Conservation (phyloP, 352 stramenopile species). For the Globisporangium spinosum region DNA sequence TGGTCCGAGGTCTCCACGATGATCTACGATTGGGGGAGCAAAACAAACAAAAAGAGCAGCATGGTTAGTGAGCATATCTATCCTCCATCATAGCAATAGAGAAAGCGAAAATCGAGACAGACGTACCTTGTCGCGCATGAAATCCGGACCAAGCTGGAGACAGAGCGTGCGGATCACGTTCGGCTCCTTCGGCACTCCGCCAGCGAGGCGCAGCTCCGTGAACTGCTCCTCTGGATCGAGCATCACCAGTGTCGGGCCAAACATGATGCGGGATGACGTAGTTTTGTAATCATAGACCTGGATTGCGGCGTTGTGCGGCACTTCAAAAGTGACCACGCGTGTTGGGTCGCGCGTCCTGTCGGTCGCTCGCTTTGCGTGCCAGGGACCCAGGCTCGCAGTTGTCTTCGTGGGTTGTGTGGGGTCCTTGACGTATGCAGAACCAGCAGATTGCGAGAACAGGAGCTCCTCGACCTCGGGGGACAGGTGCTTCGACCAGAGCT, state of each 20-base stretch:
- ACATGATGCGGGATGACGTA: conserved; percentile 75
- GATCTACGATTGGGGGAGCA: conserved; percentile 26
- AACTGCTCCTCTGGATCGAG: conserved; percentile 81
- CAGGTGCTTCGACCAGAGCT: conserved; percentile 69
- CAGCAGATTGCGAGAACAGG: conserved; percentile 45
- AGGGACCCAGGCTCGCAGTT: neutral
- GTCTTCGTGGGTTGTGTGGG: conserved; percentile 26
- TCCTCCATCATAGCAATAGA: neutral
- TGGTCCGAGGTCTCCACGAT: conserved; percentile 83
- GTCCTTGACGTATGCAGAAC: conserved; percentile 60
- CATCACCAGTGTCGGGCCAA: conserved; percentile 78
- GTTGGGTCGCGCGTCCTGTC: conserved; percentile 46
- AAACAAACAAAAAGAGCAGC: neutral
- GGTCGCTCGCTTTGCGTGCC: neutral
- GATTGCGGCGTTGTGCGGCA: conserved; percentile 77
- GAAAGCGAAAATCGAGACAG: neutral
- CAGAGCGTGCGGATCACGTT: conserved; percentile 80
- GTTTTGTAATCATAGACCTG: conserved; percentile 87
- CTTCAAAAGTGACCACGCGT: conserved; percentile 73
- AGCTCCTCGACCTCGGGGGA: conserved; percentile 63
- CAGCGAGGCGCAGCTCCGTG: conserved; percentile 67
- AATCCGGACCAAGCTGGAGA: conserved; percentile 75
- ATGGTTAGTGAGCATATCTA: neutral
- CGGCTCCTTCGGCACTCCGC: conserved; percentile 64
- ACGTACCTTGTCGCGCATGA: conserved; percentile 68